Base-by-base conservation (phyloP, 176 grass and related monocot species). In the Calamus simplicifolius region DNA sequence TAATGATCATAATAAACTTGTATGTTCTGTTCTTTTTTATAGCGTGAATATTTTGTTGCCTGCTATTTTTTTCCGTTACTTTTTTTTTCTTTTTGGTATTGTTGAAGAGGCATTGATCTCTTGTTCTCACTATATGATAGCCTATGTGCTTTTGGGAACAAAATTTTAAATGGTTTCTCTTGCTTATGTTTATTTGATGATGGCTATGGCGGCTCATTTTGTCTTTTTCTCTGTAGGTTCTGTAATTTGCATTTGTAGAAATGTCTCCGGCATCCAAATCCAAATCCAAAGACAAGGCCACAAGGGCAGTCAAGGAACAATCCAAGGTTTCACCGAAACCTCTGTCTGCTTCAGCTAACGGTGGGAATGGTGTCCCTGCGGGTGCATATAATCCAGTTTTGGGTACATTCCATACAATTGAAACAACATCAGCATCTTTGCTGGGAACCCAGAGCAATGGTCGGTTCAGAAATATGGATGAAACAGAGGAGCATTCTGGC, bases 261-360 rank as follows among this genome's bases (percentile, higher is more conserved):
- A 98, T 98, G 94, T 86, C 85, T 16, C 89, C 94, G 72, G 84
- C 81, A 58, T 74, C 88, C 61, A 98, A 98, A 85, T 92, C 92
- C 59, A 98, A 93, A 70, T 82, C 79, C 2, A 90, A 87, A 56
- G 79, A 85, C 16, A 85, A 81, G 70, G 71, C 75, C 63, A 66
- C 84, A 26, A 92, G 79, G 51, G 71, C 65, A 70, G 70, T 75
- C 38, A 91, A 80, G 74, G 88, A 87, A 78, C 78, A 85, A 63
- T 66, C 73, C 29, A 97, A 88, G 71, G 66, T 88, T 65, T 61
- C 81, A 52, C 61, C 38, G 8, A 97, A 92, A 68, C 81, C 81
- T 49, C 57, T 72, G 51, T 54, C 48, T 19, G 53, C 59, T 63
- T 52, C 65, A 50, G n/a, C 60, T 2, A 76, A 49, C 51, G 61